Conservation (phyloP, 306 rosid genomes). For the Cicer judaicum region DNA sequence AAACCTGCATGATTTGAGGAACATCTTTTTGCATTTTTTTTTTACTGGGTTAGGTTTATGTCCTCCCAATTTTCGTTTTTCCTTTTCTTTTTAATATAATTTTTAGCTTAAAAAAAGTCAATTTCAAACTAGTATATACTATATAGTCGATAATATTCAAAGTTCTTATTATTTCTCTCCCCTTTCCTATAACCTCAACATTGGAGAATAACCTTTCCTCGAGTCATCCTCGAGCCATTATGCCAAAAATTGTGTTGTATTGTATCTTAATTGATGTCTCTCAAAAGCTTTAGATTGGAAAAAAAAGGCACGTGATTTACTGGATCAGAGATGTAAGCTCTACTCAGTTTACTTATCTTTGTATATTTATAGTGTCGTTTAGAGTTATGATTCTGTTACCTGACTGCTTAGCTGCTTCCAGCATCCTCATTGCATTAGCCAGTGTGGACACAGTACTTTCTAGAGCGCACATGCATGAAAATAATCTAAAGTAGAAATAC, state of each 20-base stretch:
- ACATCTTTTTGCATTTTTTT: no score
- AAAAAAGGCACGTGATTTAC: background rate
- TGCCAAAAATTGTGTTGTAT: background rate
- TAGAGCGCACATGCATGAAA: constrained; percentile 33
- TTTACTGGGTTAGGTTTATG: no score
- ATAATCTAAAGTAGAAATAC: constrained; percentile 9
- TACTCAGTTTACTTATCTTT: background rate
- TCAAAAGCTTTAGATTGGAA: background rate
- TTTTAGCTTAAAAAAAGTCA: no score
- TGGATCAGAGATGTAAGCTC: constrained; percentile 18
- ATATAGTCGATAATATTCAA: no score
- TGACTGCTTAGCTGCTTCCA: constrained; percentile 29
- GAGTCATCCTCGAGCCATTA: background rate
- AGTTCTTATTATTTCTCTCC: no score
- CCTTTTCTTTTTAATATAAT: no score
- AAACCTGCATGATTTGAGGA: no score
- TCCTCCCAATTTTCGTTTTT: no score
- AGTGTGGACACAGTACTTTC: constrained; percentile 12
- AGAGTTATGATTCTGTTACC: constrained; percentile 15
- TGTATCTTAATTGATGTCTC: constrained; percentile 7
- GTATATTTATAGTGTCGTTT: constrained; percentile 16
- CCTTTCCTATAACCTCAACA: background rate
- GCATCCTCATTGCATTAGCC: constrained; percentile 40
- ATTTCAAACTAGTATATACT: no score
- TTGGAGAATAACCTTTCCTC: background rate